phyloP scores from a whole-genome alignment of 495 filamentous ascomycete species.

The Penicillium manginii region DNA sequence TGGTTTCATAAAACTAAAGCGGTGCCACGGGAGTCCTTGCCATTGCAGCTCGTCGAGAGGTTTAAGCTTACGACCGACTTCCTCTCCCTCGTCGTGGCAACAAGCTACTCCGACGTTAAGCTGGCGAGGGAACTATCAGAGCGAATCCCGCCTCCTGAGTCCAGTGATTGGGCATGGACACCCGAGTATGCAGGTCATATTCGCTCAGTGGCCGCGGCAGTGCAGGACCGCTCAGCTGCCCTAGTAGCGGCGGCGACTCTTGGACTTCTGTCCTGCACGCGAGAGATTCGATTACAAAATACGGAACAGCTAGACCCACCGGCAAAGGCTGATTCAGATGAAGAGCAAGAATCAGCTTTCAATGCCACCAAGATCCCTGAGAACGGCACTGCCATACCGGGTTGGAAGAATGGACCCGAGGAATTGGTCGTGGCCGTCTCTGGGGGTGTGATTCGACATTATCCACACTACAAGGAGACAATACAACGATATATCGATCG shows the following conservation, averaged over 20 bases:
- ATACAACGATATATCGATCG: constrained; percentile 65
- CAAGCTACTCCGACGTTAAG: constrained; percentile 34
- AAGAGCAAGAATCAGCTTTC: not conserved
- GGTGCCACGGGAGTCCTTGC: constrained; percentile 37
- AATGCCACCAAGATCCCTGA: not conserved
- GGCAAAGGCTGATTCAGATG: not conserved
- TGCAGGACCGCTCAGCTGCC: constrained; percentile 65
- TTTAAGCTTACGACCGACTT: constrained; percentile 69
- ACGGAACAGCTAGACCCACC: constrained; percentile 4
- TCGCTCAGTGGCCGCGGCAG: constrained; percentile 56
- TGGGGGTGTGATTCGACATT: constrained; percentile 72
- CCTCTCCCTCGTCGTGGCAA: constrained; percentile 60
- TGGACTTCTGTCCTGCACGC: constrained; percentile 62
- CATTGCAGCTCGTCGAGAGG: constrained; percentile 49
- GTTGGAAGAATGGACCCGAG: constrained; percentile 41
- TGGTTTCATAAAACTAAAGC: constrained; percentile 50
- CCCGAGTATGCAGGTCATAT: constrained; percentile 54
- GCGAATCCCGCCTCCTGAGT: constrained; percentile 50
- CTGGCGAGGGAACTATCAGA: constrained; percentile 49
- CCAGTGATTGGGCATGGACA: constrained; percentile 56
- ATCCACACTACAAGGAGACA: constrained; percentile 66
- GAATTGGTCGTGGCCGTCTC: constrained; percentile 73
- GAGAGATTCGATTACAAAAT: constrained; percentile 53
- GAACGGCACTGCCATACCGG: constrained; percentile 16
- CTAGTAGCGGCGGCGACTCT: constrained; percentile 68